Evolutionary conservation across 768 basidiomycete genomes (phyloP), one percentile per base, ranked within the genome.

Genomic region (Amylocystis lapponica): DNA sequence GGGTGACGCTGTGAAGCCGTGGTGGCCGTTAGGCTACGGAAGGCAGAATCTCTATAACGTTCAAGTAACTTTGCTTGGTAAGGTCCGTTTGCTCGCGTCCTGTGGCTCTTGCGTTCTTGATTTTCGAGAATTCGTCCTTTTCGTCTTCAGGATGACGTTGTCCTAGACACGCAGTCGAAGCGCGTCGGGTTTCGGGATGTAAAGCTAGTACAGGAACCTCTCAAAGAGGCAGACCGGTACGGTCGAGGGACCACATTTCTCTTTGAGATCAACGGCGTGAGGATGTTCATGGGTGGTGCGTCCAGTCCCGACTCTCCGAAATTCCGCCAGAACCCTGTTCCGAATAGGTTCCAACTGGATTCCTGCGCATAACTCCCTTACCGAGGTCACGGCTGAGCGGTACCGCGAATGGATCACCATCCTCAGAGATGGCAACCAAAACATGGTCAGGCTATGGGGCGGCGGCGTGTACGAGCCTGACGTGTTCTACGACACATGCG

Each of bases 391-490:
- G 4, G 26, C 41, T 4, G 54, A 56, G 27, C 62, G 80, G 40
- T 93, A 92, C 52, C 71, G 79, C 31, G 66, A 69, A 9, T 93
- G 88, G 92, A 68, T 95, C 2, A 74, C 86, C 41, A 74, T 94
- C 5, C 63, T 92, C 34, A 74, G 86, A 1, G 71, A 86, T 27
- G 93, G 92, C 3, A 91, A 93, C 53, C 92, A 93, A 62, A 93
- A 90, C 54, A 92, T 90, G 86, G 66, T 93, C 25, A 75, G 92
- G 26, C 76, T 93, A 5, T 95, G 92, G 92, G 92, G 86, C 44
- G 91, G 91, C 12, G 92, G 92, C 0, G 72, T 90, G 31, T 94
- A 92, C 61, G 85, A 86, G 56, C 61, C 72, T 4, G 82, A 86
- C 48, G 61, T 63, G 22, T 92, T 95, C 63, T 93, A 92, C 59